A percentile compares a stretch with the other conserved stretches of the same genome.
These are phyloP conservation scores for Lithocarpus polystachyus DNA, from an alignment of 306 rosid genomes.

Conservation along the genomic window DNA sequence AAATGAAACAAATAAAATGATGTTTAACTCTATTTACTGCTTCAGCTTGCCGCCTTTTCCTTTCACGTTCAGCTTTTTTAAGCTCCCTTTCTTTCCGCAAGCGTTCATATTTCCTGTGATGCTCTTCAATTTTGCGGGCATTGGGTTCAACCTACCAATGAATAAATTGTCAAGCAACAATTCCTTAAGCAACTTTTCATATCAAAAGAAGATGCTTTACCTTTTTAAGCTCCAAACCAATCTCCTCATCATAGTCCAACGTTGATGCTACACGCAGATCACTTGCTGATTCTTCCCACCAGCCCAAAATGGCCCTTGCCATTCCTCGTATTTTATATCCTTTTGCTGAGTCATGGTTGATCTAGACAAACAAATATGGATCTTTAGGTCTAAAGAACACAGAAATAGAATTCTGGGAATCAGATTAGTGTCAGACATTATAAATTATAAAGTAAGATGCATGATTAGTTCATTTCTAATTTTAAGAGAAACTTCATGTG, in stretches of 20 bases:
- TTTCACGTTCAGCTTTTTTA: slow-evolving; percentile 51
- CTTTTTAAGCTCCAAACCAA: slow-evolving; percentile 57
- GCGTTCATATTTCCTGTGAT: slow-evolving; percentile 65
- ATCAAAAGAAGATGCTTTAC: slow-evolving; percentile 28
- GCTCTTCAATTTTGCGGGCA: slow-evolving; percentile 71
- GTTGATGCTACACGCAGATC: slow-evolving; percentile 78
- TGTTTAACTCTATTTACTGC: slow-evolving; percentile 40
- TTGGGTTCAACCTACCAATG: slow-evolving; percentile 66
- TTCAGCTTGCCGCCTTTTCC: slow-evolving; percentile 40
- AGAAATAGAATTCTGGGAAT: neutral
- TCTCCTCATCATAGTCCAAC: slow-evolving; percentile 80
- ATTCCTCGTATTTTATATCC: slow-evolving; percentile 76
- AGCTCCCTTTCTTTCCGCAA: slow-evolving; percentile 53
- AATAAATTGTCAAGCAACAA: slow-evolving; percentile 20
- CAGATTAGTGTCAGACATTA: neutral
- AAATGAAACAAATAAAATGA: neutral
- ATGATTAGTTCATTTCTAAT: neutral
- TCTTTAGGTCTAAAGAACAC: neutral
- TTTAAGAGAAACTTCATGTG: neutral
- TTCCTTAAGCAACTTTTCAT: neutral
- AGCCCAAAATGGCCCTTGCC: slow-evolving; percentile 77
- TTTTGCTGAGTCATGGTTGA: slow-evolving; percentile 84
- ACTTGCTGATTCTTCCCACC: slow-evolving; percentile 65
- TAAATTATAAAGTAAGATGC: neutral
- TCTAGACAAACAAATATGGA: slow-evolving; percentile 37